phyloP scores from a whole-genome alignment of 139 green algal genomes.

The Chlamydomonas asymmetrica region DNA sequence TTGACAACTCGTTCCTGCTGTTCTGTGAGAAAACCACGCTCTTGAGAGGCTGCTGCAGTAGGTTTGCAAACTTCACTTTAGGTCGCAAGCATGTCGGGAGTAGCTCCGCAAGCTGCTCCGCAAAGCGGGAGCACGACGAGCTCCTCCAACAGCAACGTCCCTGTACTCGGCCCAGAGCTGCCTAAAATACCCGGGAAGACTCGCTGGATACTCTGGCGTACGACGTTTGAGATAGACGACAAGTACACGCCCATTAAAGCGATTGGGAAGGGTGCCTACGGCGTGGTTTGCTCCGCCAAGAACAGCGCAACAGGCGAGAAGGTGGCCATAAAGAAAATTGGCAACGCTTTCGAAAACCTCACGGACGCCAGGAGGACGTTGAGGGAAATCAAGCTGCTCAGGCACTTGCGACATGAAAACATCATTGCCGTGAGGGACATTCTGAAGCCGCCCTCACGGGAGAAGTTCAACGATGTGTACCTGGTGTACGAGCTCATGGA shows the following conservation, averaged over 20 bases:
- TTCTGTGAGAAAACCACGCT: too few species aligned
- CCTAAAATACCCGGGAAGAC: constrained; percentile 80
- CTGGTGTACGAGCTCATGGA: constrained; percentile 99
- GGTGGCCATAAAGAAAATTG: constrained; percentile 97
- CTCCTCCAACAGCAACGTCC: too few species aligned
- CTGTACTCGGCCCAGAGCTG: too few species aligned
- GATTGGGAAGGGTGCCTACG: constrained; percentile 95
- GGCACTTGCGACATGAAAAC: constrained; percentile 83
- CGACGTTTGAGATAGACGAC: constrained; percentile 91
- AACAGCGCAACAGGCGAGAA: constrained; percentile 75
- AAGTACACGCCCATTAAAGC: constrained; percentile 74
- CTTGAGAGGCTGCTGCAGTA: too few species aligned
- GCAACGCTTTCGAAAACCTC: constrained; percentile 95
- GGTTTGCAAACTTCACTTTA: too few species aligned
- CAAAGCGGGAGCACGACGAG: too few species aligned
- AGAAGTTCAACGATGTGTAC: constrained; percentile 95
- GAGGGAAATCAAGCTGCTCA: constrained; percentile 93
- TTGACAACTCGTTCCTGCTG: too few species aligned
- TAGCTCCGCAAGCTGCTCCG: too few species aligned
- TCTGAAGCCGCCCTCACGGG: constrained; percentile 54
- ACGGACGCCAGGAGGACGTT: constrained; percentile 91
- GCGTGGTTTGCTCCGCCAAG: constrained; percentile 94
- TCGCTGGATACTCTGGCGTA: constrained; percentile 83
- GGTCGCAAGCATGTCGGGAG: too few species aligned
- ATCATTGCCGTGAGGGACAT: constrained; percentile 81